Evolutionary conservation across 345 rosid species (phyloP), one percentile per base, ranked within the genome.

Genomic region (Xanthoceras sorbifolium): DNA sequence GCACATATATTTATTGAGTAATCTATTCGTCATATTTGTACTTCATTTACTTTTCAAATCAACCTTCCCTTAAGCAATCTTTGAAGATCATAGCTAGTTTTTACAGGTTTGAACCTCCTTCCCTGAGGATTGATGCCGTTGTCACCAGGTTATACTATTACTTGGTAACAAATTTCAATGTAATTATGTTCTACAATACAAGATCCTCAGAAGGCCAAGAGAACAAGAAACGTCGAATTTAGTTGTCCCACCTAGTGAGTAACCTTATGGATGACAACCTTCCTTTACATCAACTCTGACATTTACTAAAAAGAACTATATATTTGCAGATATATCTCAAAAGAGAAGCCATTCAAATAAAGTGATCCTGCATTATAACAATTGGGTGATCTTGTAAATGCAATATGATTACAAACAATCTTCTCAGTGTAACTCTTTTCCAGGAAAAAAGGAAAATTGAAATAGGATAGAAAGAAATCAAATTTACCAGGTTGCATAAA

Each of bases 401-500:
- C 12, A 17, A 17, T 4, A 42, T 42, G 14, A 42, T 38, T 66
- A 10, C 71, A 44, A 5, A 44, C 17, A 0, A 12, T 67, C 55
- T 50, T 48, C n/a, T 15, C 20, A 42, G 10, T 42, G 46, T 0
- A 38, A 36, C 40, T 5, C 25, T 66, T 1, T 42, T 46, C 18
- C 25, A 15, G 29, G 38, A 12, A 4, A 12, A 68, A 3, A 17
- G 12, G 59, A 50, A 7, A 75, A 9, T 5, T 14, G 22, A 73
- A 25, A 52, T 6, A 46, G 29, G 25, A 22, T 9, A n/a, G 22
- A 44, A 75, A 62, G 36, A 63, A 12, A 71, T 10, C 15, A 54
- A 28, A 76, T 42, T 83, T 75, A 92, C 98, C 96, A 94, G 71
- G 97, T 92, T 0, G 98, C 98, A 70, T 91, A 94, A 79, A 94